Evolutionary conservation across 1,284 basidiomycete species (phyloP).

Genomic region (Paramarasmius palmivorus): DNA sequence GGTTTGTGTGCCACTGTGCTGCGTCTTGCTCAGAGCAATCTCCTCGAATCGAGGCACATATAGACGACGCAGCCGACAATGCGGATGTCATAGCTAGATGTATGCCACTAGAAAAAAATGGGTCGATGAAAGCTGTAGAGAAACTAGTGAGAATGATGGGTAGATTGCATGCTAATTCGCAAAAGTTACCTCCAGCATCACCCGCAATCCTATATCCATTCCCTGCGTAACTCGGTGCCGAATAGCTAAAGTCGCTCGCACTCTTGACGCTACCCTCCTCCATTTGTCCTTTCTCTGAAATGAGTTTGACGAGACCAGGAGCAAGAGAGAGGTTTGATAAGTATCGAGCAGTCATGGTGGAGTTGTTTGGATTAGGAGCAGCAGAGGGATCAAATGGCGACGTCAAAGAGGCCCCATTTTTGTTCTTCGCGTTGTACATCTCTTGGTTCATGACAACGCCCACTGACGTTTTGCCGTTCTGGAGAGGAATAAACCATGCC

Average conservation of each 20-base stretch:
- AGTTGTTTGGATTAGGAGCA: conserved; percentile 28
- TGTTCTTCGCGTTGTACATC: conserved; percentile 40
- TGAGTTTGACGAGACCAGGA: conserved; percentile 52
- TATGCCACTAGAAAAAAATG: conserved; percentile 72
- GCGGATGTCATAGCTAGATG: conserved; percentile 68
- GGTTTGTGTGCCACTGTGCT: conserved; percentile 57
- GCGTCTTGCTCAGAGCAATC: conserved; percentile 56
- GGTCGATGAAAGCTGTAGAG: conserved; percentile 66
- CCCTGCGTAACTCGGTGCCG: conserved; percentile 1
- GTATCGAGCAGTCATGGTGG: conserved; percentile 42
- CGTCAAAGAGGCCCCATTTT: conserved; percentile 35
- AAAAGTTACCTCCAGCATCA: conserved; percentile 65
- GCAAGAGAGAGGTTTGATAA: conserved; percentile 52
- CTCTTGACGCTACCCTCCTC: conserved; percentile 45
- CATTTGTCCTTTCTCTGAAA: conserved; percentile 50
- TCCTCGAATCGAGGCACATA: conserved; percentile 59
- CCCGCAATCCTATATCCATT: conserved; percentile 44
- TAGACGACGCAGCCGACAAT: conserved; percentile 62
- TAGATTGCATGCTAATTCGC: background rate
- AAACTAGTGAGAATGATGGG: conserved; percentile 11
- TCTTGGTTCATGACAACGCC: conserved; percentile 73
- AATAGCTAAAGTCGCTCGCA: conserved; percentile 48
- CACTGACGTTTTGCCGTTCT: conserved; percentile 66
- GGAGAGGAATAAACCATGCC: conserved; percentile 77
- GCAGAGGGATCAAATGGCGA: conserved; percentile 29